phyloP scores from a whole-genome alignment of 2,329 filamentous ascomycete species.

The Ceratocystiopsis minuta region DNA sequence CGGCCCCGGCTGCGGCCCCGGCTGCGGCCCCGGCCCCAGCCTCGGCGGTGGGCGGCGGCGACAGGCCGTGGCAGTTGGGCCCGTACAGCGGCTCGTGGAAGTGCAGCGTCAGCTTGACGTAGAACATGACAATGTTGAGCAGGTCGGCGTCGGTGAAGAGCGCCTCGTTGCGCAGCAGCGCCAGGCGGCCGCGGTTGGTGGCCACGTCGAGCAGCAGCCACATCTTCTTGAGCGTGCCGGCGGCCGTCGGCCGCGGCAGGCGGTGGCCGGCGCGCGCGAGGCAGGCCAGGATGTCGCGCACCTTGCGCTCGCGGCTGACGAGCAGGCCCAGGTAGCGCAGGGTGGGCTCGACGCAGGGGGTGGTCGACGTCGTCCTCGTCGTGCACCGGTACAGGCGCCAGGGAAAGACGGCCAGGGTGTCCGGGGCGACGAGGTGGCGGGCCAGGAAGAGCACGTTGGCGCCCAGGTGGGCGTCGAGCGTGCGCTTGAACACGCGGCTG shows the following conservation, averaged over 20 bases:
- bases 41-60: too few relatives aligned
- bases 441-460: slow-evolving; percentile 40
- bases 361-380: neutral
- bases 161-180: slow-evolving; percentile 27
- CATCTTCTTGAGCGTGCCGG: slow-evolving; percentile 37
- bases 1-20: neutral
- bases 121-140: slow-evolving; percentile 42
- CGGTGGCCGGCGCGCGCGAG: slow-evolving; percentile 40
- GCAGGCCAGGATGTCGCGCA: slow-evolving; percentile 43
- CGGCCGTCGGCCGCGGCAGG: slow-evolving; percentile 22
- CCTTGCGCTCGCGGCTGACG: slow-evolving; percentile 34
- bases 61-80: slow-evolving; percentile 17
- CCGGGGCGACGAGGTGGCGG: slow-evolving; percentile 28
- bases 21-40: neutral
- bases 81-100: slow-evolving; percentile 46
- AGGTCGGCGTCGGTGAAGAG: slow-evolving; percentile 45
- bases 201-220: slow-evolving; percentile 57
- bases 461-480: slow-evolving; percentile 40
- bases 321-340: slow-evolving; percentile 54
- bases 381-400: slow-evolving; percentile 34
- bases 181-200: slow-evolving; percentile 34
- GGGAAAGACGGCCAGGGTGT: slow-evolving; percentile 38
- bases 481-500: slow-evolving; percentile 41
- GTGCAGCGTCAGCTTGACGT: slow-evolving; percentile 54
- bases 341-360: slow-evolving; percentile 5